These are phyloP conservation scores for Aquanectria penicillioides DNA, from an alignment of 2,329 filamentous ascomycete genomes.

Conservation along the genomic window DNA sequence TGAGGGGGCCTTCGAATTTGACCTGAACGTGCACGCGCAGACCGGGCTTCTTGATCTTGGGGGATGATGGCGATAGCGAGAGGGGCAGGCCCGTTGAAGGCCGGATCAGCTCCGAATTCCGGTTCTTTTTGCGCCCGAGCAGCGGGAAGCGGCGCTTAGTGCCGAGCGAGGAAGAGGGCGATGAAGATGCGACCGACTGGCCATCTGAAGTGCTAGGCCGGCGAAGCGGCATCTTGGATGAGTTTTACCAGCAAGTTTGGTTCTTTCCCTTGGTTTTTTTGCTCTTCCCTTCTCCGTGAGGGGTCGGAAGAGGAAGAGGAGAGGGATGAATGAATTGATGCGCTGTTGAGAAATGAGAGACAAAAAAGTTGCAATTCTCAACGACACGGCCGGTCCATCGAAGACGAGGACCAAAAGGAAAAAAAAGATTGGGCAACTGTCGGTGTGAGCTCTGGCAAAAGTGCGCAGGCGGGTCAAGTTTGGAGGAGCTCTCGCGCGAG, in stretches of 20 bases:
- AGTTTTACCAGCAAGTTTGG: slow-evolving; percentile 13
- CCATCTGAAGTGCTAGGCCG: slow-evolving; percentile 40
- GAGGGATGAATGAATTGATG: not conserved
- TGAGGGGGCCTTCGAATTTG: slow-evolving; percentile 56
- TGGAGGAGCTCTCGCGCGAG: too few relatives aligned
- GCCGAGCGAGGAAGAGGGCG: slow-evolving; percentile 36
- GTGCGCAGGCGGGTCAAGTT: not conserved
- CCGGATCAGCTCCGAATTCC: slow-evolving; percentile 33
- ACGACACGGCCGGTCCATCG: slow-evolving; percentile 32
- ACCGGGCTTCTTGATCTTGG: slow-evolving; percentile 31
- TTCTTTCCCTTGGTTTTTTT: slow-evolving; percentile 4
- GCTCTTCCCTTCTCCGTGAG: not conserved
- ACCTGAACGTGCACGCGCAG: slow-evolving; percentile 57
- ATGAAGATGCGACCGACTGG: slow-evolving; percentile 34
- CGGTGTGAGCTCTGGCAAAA: not conserved
- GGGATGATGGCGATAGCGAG: slow-evolving; percentile 16
- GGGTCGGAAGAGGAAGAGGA: not conserved
- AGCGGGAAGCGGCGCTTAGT: slow-evolving; percentile 46
- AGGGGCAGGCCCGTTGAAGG: slow-evolving; percentile 31
- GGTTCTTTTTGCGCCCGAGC: slow-evolving; percentile 40
- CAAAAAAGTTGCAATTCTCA: slow-evolving; percentile 27
- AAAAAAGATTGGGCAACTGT: slow-evolving; percentile 3
- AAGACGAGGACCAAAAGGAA: too few relatives aligned
- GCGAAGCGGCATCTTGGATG: slow-evolving; percentile 39
- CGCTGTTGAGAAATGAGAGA: slow-evolving; percentile 3